These are phyloP conservation scores for Cryptococcus neoformans DNA, from an alignment of 1,284 basidiomycete species.

Conservation along the genomic window DNA sequence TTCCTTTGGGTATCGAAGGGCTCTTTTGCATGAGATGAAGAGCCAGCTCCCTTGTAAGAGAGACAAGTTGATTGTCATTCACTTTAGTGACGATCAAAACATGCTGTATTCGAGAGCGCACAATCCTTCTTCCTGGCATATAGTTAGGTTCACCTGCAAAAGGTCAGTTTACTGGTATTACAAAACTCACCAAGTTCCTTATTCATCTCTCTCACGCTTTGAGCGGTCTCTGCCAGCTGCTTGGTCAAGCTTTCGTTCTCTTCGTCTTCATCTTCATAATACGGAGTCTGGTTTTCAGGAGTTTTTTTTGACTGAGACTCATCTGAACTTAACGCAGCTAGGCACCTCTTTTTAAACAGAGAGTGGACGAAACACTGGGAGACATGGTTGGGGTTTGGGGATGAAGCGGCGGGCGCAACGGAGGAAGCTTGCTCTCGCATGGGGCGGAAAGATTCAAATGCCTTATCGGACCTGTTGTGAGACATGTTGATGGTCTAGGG, in stretches of 20 bases:
- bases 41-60: conserved; percentile 88
- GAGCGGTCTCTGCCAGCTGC: conserved; percentile 94
- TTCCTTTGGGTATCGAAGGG: conserved; percentile 7
- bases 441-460: too few species aligned
- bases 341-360: too few species aligned
- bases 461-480: too few species aligned
- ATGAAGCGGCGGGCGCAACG: too few species aligned
- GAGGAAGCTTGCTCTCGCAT: too few species aligned
- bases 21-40: conserved; percentile 87
- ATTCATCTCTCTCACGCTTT: conserved; percentile 97
- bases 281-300: too few species aligned
- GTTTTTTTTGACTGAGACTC: too few species aligned
- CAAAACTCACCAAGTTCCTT: conserved; percentile 82
- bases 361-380: too few species aligned
- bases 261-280: conserved; percentile 48
- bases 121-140: conserved; percentile 75
- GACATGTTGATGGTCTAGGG: too few species aligned
- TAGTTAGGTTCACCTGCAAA: background rate
- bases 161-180: background rate
- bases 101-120: conserved; percentile 86
- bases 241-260: conserved; percentile 75
- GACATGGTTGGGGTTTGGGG: too few species aligned
- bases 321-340: too few species aligned
- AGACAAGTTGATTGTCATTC: conserved; percentile 93
- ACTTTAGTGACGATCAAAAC: conserved; percentile 98